Base-by-base conservation (phyloP, 1,284 basidiomycete species). In the Boletus sp. region DNA sequence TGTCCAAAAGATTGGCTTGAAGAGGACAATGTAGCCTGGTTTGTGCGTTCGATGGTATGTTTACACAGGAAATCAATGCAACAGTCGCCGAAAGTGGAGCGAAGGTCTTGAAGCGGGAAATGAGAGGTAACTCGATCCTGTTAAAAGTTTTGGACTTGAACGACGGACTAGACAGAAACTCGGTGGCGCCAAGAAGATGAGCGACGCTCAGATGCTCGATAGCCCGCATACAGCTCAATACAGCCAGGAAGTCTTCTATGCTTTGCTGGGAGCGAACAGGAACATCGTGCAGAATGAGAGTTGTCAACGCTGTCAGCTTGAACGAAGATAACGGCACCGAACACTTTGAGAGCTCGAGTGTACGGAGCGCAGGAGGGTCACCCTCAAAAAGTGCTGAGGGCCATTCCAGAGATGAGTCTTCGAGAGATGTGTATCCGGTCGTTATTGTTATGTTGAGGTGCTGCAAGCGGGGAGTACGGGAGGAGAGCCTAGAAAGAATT, bases 121-220 rank as follows among this genome's bases (percentile, higher is more conserved):
- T 54, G 16, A 8, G 27, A 11, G 54, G 55, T 58, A 50, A 30
- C 16, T 23, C 16, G 38, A 58, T 30, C 31, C 37, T 59, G 7
- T 59, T 23, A 11, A 55, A 33, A 23, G 13, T 17, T 9, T n/a
- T 23, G 40, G 19, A 43, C n/a, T n/a, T n/a, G n/a, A 56, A 56
- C 9, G n/a, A n/a, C 4, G 2, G 9, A 33, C 47, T 58, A 21
- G 58, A 50, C 13, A 37, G 38, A 28, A 44, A 57, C 25, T 17
- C 21, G 5, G 16, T 8, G 9, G 35, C 30, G 9, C 23, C 19
- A 31, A 59, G 44, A 35, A 23, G 21, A 19, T n/a, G 0, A 7
- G 5, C 11, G 10, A 79, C 64, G 30, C 69, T 64, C 3, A 78
- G 67, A 1, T 55, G 52, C 52, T 65, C 61, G 17, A 79, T 65